Evolutionary conservation across 371 early-diverging fungal species (phyloP).

Genomic region (Cokeromyces recurvatus): DNA sequence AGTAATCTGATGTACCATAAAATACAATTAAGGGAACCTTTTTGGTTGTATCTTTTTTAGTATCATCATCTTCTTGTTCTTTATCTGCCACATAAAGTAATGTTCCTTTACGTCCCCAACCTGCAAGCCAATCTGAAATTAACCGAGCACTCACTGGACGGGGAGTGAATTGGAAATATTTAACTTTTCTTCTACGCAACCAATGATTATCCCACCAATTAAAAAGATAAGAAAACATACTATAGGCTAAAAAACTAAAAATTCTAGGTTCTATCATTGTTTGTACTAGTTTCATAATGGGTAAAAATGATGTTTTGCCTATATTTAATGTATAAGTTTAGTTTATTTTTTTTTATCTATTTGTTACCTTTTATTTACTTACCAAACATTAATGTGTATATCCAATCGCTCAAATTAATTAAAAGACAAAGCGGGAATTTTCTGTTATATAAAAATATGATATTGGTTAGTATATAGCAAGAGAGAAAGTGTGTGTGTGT

Average conservation of each 20-base stretch:
- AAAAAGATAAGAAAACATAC: conserved; percentile 56
- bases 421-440: conserved; percentile 25
- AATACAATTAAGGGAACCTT: conserved; percentile 43
- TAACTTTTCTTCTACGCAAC: conserved; percentile 40
- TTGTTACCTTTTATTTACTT: conserved; percentile 1
- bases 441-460: conserved; percentile 12
- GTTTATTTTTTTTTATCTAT: too few species aligned
- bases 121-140: conserved; percentile 47
- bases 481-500: too few species aligned
- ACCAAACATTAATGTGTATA: conserved; percentile 33
- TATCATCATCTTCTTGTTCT: too few species aligned
- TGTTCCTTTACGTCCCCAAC: conserved; percentile 45
- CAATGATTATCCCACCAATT: conserved; percentile 59
- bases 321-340: background rate
- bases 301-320: conserved; percentile 42
- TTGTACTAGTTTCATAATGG: conserved; percentile 45
- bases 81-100: conserved; percentile 21
- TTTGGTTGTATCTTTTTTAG: background rate
- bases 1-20: conserved; percentile 48
- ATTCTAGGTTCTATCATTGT: conserved; percentile 16
- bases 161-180: conserved; percentile 60
- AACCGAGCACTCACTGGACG: conserved; percentile 44
- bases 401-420: conserved; percentile 22
- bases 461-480: too few species aligned
- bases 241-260: conserved; percentile 40